Percentiles rank a stretch among this genome's conserved stretches.
Evolutionary conservation across 164 flowering plant genomes (phyloP).

Genomic region (Macadamia integrifolia): DNA sequence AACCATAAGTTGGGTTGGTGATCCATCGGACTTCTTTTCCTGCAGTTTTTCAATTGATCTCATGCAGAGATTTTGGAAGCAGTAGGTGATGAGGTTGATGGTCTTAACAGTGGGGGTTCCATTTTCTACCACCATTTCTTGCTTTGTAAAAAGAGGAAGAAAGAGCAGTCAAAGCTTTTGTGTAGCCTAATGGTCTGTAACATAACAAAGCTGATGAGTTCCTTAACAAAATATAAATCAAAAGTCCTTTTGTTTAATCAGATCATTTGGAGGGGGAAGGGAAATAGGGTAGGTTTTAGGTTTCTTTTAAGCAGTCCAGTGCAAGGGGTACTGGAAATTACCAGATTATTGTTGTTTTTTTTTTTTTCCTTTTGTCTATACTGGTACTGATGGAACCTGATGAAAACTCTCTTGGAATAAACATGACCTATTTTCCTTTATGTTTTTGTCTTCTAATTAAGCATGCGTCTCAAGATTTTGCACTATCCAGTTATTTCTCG

Average conservation of each 20-base stretch:
- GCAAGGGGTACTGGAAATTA: conserved; percentile 33
- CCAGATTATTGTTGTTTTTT: conserved; percentile 22
- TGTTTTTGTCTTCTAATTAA: too few relatives aligned
- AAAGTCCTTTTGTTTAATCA: conserved; percentile 45
- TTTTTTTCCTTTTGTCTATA: conserved; percentile 34
- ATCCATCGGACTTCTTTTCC: conserved; percentile 24
- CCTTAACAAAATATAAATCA: conserved; percentile 21
- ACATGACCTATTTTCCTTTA: conserved; percentile 24
- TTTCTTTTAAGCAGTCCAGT: conserved; percentile 17
- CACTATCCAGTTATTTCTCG: too few relatives aligned
- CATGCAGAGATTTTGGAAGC: conserved; percentile 17
- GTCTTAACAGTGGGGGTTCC: conserved; percentile 29
- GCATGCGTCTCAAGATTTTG: too few relatives aligned
- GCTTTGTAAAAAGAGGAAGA: conserved; percentile 36
- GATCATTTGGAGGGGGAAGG: conserved; percentile 31
- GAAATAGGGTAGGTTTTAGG: conserved; percentile 17
- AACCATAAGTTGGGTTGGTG: conserved; percentile 20
- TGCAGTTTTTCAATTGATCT: conserved; percentile 23
- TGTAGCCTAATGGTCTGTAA: conserved; percentile 62
- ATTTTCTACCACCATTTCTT: conserved; percentile 38
- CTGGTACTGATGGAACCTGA: conserved; percentile 43
- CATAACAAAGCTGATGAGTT: conserved; percentile 41
- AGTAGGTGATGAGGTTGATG: conserved; percentile 23
- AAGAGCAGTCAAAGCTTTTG: conserved; percentile 28
- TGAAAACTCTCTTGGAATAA: conserved; percentile 30